These are phyloP conservation scores for Prunus fruticosa DNA, from an alignment of 306 rosid genomes.

Conservation along the genomic window DNA sequence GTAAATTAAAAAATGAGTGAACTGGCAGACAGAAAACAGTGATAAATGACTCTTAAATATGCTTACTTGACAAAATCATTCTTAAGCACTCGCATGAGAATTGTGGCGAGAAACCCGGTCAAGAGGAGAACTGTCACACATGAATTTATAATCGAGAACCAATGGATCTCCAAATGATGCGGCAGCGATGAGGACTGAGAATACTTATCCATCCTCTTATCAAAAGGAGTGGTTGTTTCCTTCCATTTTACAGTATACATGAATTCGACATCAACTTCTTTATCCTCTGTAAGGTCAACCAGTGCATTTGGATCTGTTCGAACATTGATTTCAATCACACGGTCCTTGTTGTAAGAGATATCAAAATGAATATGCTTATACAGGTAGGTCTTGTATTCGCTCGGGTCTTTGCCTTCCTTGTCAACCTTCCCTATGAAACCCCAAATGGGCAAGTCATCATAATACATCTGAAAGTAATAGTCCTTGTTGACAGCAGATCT, in stretches of 20 bases:
- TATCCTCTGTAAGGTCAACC: conserved; percentile 71
- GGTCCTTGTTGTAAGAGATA: conserved; percentile 64
- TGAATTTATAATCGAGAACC: conserved; percentile 89
- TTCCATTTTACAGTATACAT: conserved; percentile 75
- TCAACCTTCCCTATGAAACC: conserved; percentile 81
- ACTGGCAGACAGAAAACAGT: neutral
- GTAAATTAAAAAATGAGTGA: neutral
- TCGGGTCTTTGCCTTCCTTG: conserved; percentile 70
- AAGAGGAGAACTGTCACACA: conserved; percentile 83
- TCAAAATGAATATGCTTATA: conserved; percentile 81
- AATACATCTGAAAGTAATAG: conserved; percentile 87
- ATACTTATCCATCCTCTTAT: conserved; percentile 85
- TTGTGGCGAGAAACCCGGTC: conserved; percentile 81
- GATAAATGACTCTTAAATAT: neutral
- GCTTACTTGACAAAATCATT: conserved; percentile 92
- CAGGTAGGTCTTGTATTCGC: conserved; percentile 64
- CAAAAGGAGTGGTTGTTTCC: conserved; percentile 67
- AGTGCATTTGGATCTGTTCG: conserved; percentile 56
- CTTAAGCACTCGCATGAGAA: conserved; percentile 84
- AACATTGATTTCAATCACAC: conserved; percentile 70
- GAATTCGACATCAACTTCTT: conserved; percentile 57
- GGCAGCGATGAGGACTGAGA: conserved; percentile 66
- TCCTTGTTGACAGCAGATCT: conserved; percentile 67
- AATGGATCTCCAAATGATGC: conserved; percentile 86
- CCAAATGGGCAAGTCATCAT: conserved; percentile 91